These are phyloP conservation scores for Hymenoscyphus linearis DNA, from an alignment of 2,329 filamentous ascomycete species.

Conservation along the genomic window DNA sequence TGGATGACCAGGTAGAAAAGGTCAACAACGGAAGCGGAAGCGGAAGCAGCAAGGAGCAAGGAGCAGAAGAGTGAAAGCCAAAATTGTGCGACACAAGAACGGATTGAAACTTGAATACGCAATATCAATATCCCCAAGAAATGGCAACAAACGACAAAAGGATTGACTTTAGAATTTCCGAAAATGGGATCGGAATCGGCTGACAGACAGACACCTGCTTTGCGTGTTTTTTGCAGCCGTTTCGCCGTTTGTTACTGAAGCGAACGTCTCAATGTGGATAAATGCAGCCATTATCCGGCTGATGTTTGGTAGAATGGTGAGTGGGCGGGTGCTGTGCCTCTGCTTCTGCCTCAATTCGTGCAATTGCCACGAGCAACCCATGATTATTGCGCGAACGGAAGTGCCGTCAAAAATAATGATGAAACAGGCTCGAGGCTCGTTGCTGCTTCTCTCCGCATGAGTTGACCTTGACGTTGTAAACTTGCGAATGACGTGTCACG, in stretches of 20 bases:
- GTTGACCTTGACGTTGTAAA: background rate
- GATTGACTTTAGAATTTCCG: background rate
- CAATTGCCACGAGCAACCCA: background rate
- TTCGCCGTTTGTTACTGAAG: background rate
- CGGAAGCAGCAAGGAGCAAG: background rate
- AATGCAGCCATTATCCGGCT: background rate
- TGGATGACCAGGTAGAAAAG: background rate
- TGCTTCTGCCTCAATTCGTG: background rate
- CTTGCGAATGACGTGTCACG: background rate
- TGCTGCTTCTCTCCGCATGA: background rate
- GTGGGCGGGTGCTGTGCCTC: background rate
- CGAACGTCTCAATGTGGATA: background rate
- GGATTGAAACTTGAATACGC: background rate
- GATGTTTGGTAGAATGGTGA: background rate
- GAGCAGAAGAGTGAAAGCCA: background rate
- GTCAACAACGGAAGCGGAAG: background rate
- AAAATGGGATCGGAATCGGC: background rate
- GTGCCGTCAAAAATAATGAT: background rate
- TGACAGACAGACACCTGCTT: background rate
- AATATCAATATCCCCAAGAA: background rate
- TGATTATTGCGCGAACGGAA: background rate
- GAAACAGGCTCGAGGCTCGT: background rate
- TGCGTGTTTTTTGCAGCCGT: background rate
- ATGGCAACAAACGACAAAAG: background rate
- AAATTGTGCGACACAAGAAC: background rate